These are phyloP conservation scores for Chenopodium berlandieri DNA, from an alignment of 148 eudicot genomes.

Conservation along the genomic window DNA sequence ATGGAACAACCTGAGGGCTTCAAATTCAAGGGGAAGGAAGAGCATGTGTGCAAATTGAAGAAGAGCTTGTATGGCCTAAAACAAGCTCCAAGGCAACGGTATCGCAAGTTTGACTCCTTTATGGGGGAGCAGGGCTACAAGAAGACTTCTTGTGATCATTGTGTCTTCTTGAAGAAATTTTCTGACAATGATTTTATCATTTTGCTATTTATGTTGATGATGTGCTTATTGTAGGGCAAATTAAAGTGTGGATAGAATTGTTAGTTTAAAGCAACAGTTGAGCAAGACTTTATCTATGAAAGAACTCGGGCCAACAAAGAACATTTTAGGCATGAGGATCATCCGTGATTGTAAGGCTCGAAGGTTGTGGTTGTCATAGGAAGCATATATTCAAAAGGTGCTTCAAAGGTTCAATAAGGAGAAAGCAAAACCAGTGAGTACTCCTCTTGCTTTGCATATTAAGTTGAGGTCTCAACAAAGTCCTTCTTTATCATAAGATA, in stretches of 20 bases:
- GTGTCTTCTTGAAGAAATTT: not conserved
- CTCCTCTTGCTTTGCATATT: slow-evolving; percentile 8
- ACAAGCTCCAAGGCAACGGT: not conserved
- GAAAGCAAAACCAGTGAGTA: slow-evolving; percentile 8
- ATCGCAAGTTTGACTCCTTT: not conserved
- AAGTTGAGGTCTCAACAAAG: not conserved
- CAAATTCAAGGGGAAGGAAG: no score
- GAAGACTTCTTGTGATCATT: not conserved
- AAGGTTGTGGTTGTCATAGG: slow-evolving; percentile 7
- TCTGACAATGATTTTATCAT: not conserved
- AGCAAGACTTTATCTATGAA: no score
- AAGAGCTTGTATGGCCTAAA: not conserved
- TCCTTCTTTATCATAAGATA: not conserved
- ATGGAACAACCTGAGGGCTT: no score
- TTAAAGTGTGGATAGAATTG: not conserved
- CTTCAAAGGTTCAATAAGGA: slow-evolving; percentile 4
- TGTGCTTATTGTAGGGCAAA: no score
- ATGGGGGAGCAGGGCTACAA: slow-evolving; percentile 6
- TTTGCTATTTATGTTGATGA: not conserved
- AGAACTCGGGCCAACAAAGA: not conserved
- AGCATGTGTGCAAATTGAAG: no score
- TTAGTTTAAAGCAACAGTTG: not conserved
- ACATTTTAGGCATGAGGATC: slow-evolving; percentile 6
- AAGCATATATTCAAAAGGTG: not conserved
- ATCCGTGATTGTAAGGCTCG: not conserved